Percentiles rank a stretch among this genome's conserved stretches.
phyloP scores from a whole-genome alignment of 352 stramenopile species.

The Globisporangium ultimum region DNA sequence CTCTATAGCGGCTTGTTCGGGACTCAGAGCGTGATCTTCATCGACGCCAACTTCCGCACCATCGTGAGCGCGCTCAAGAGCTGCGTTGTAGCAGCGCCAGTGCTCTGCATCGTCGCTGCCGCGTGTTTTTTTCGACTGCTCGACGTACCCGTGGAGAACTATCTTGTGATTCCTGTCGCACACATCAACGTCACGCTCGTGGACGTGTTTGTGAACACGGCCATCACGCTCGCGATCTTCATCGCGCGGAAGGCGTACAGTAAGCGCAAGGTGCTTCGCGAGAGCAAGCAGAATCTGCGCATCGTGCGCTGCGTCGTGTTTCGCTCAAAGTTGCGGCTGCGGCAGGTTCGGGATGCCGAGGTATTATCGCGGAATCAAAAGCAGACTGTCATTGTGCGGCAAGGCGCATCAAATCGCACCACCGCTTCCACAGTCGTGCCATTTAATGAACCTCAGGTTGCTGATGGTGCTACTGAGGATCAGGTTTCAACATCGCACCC shows the following conservation, averaged over 20 bases:
- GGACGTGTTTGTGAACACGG: slow-evolving; percentile 40
- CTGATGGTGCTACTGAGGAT: slow-evolving; percentile 2
- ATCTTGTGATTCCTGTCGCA: slow-evolving; percentile 12
- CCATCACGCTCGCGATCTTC: slow-evolving; percentile 33
- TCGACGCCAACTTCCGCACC: slow-evolving; percentile 16
- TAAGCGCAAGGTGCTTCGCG: slow-evolving; percentile 30
- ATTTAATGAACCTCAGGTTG: background rate
- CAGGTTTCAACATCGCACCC: background rate
- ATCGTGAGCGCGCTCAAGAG: slow-evolving; percentile 5
- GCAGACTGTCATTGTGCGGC: slow-evolving; percentile 15
- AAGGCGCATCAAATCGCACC: background rate
- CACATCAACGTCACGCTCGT: slow-evolving; percentile 25
- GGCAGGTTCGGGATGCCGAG: background rate
- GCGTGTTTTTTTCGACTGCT: slow-evolving; percentile 8
- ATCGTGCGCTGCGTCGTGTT: slow-evolving; percentile 34
- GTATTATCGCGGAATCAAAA: background rate
- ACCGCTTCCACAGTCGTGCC: too few relatives aligned
- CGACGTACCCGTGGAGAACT: slow-evolving; percentile 4
- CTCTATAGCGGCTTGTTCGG: slow-evolving; percentile 5
- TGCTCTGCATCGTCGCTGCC: background rate
- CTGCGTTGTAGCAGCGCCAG: background rate
- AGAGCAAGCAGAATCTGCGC: slow-evolving; percentile 18
- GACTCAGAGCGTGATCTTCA: slow-evolving; percentile 7
- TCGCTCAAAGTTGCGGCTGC: slow-evolving; percentile 27
- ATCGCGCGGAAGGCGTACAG: slow-evolving; percentile 30